Evolutionary conservation across 2,329 filamentous ascomycete genomes (phyloP).

Genomic region (Xylariaceae sp.): DNA sequence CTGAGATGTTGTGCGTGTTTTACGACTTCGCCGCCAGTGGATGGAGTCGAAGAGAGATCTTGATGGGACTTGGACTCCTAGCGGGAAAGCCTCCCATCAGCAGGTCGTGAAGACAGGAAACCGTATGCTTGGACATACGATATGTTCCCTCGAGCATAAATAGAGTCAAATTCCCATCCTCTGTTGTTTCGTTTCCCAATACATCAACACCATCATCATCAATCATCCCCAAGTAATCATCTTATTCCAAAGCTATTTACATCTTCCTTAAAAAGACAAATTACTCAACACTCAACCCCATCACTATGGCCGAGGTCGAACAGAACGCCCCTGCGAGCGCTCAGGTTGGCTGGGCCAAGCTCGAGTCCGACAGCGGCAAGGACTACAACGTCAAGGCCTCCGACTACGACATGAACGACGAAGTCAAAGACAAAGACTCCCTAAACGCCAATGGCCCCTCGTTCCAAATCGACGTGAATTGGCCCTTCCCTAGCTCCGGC

Average conservation of each 20-base stretch:
- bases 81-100: not conserved
- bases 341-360: not conserved
- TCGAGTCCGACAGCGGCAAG: not conserved
- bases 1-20: not conserved
- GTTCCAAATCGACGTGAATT: not conserved
- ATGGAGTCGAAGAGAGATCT: not conserved
- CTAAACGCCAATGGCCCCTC: not conserved
- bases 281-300: not conserved
- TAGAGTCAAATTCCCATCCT: not conserved
- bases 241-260: not conserved
- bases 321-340: not conserved
- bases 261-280: not conserved
- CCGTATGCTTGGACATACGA: not conserved
- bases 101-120: not conserved
- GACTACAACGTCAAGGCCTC: not conserved
- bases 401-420: not conserved
- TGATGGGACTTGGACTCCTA: not conserved
- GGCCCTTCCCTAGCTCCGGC: not conserved
- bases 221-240: not conserved
- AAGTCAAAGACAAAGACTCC: not conserved
- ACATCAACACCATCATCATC: not conserved
- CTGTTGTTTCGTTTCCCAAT: not conserved
- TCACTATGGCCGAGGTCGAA: not conserved
- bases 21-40: not conserved
- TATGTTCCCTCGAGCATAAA: not conserved